Evolutionary conservation across 2,329 filamentous ascomycete genomes (phyloP), one percentile per base, ranked within the genome.

Genomic region (Paecilomyces formosus): DNA sequence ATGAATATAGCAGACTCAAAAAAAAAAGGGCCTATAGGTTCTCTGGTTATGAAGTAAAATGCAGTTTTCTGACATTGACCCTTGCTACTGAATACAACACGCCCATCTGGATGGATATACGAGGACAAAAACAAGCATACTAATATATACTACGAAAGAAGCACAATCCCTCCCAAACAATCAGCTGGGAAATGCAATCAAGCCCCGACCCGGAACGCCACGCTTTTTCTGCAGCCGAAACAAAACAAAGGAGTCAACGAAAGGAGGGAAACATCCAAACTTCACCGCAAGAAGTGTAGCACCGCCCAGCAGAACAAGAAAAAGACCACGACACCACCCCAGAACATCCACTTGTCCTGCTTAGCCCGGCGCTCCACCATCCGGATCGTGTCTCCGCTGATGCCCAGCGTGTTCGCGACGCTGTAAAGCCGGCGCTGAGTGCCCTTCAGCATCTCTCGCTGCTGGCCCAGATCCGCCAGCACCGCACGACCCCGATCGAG

Each of bases 331-430:
- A 93, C 91, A 0, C 94, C 92, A 0, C 80, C 88, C 82, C 89
- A 89, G 73, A 99, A 99, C 35, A 99, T 96, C 92, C 92, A 97
- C 77, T 97, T 97, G 73, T 99, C 94, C 79, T 97, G 89, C 73
- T 86, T 89, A 55, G 94, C 92, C 62, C 94, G 82, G 65, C 94
- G 79, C 77, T 97, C 93, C 50, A 99, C 88, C 91, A 94, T 97
- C 53, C 94, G 86, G 64, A 99, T 99, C 1, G 94, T 99, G 72
- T 97, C 93, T 21, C 93, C 92, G 69, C 89, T 95, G 60, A 99
- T 84, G 0, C 94, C 94, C 54, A 99, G 77, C 22, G 94, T 97
- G 71, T 96, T 97, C 6, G 90, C 94, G 21, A 97, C 92, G 66
- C 85, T 93, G 71, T 97, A 97, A 55, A 99, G 80, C 71, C 87